Percentiles rank a stretch among this genome's conserved stretches.
Evolutionary conservation across 2,329 filamentous ascomycete species (phyloP).

Genomic region (Penicillium sp.): DNA sequence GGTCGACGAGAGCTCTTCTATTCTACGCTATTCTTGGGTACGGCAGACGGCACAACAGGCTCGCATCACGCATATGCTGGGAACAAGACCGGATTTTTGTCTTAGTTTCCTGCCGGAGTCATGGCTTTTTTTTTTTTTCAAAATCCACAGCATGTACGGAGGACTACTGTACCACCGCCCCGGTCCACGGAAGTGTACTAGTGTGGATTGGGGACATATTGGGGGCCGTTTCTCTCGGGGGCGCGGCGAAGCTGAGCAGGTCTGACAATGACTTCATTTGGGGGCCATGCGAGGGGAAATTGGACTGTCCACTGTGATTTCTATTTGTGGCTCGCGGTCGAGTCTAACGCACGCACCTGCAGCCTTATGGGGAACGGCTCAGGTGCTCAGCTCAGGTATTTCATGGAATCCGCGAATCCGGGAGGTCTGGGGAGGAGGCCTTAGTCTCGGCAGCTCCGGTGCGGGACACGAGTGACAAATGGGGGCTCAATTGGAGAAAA

Average conservation of each 20-base stretch:
- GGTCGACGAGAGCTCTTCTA: background rate
- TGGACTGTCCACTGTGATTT: constrained; percentile 5
- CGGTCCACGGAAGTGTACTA: background rate
- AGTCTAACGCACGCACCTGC: constrained; percentile 28
- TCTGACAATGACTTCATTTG: constrained; percentile 12
- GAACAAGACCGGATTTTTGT: background rate
- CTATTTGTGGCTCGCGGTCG: constrained; percentile 18
- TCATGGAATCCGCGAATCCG: constrained; percentile 11
- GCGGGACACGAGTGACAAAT: constrained; percentile 4
- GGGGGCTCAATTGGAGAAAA: background rate
- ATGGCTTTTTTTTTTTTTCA: no score
- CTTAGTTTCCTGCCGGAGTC: constrained; percentile 9
- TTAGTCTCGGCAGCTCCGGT: constrained; percentile 10
- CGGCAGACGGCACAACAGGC: constrained; percentile 8
- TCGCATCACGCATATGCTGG: constrained; percentile 10
- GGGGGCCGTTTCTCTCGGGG: constrained; percentile 16
- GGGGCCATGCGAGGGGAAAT: constrained; percentile 19
- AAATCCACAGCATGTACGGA: no score
- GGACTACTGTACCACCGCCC: no score
- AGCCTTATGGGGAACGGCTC: constrained; percentile 26
- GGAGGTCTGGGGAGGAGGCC: constrained; percentile 3
- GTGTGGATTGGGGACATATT: background rate
- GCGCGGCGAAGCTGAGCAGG: constrained; percentile 16
- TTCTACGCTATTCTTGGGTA: constrained; percentile 14
- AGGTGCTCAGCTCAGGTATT: background rate